phyloP scores from a whole-genome alignment of 2,329 filamentous ascomycete genomes.

The Zasmidium citrigriseum region DNA sequence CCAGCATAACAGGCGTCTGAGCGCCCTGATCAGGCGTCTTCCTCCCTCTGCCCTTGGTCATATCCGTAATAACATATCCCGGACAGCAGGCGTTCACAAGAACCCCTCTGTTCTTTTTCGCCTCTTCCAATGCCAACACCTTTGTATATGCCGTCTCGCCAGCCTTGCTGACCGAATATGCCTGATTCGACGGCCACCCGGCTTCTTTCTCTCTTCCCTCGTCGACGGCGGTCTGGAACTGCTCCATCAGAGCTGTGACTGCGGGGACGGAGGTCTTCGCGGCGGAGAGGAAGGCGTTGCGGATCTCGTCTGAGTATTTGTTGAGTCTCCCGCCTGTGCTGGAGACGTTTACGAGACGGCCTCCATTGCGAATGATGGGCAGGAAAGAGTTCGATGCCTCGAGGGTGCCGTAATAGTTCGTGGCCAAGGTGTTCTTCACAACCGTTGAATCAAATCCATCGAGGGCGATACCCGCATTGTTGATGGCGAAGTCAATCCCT shows the following conservation, averaged over 20 bases:
- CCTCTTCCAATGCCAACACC: constrained; percentile 34
- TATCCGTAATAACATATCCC: constrained; percentile 40
- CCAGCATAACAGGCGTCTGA: constrained; percentile 38
- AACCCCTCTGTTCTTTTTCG: constrained; percentile 24
- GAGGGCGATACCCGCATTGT: constrained; percentile 50
- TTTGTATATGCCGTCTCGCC: constrained; percentile 39
- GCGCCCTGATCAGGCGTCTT: constrained; percentile 40
- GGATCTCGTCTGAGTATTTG: constrained; percentile 49
- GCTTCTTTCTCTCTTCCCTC: constrained; percentile 47
- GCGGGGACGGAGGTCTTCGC: constrained; percentile 35
- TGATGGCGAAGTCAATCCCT: constrained; percentile 56
- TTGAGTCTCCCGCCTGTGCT: constrained; percentile 48
- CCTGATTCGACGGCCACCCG: constrained; percentile 53
- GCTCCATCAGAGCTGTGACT: constrained; percentile 51
- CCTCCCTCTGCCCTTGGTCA: constrained; percentile 37
- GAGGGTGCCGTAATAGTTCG: constrained; percentile 57
- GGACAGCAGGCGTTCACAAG: constrained; percentile 40
- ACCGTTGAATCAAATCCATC: constrained; percentile 46
- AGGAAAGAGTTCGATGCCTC: constrained; percentile 48
- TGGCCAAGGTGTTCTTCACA: constrained; percentile 51
- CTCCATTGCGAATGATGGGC: constrained; percentile 46
- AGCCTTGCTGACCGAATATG: constrained; percentile 48
- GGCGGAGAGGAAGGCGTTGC: constrained; percentile 43
- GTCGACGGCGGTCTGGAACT: constrained; percentile 50
- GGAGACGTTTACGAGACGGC: constrained; percentile 53